phyloP scores from a whole-genome alignment of 176 grass and related monocot species.

The Oryza rufipogon region DNA sequence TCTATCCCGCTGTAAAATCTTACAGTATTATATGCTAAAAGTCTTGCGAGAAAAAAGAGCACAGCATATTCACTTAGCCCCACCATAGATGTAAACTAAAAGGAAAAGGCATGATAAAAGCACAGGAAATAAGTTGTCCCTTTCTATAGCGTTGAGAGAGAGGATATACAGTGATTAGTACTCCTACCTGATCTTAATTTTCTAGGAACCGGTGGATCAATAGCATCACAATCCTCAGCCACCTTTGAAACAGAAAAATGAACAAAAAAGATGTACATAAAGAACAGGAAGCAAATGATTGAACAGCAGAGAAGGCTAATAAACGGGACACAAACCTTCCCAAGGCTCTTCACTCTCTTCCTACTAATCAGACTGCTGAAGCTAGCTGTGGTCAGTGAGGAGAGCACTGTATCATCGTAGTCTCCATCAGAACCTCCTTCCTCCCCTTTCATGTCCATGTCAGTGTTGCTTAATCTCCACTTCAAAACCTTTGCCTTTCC shows the following conservation, averaged over 20 bases:
- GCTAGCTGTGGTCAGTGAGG: constrained; percentile 29
- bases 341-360: constrained; percentile 46
- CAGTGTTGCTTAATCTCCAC: constrained; percentile 52
- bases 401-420: constrained; percentile 33
- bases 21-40: not conserved
- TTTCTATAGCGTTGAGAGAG: not conserved
- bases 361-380: constrained; percentile 37
- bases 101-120: constrained; percentile 1
- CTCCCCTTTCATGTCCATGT: constrained; percentile 16
- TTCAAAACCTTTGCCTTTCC: constrained; percentile 48
- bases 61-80: not conserved
- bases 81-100: constrained; percentile 8
- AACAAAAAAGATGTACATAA: constrained; percentile 21
- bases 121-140: not conserved
- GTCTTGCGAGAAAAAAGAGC: not conserved
- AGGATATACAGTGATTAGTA: constrained; percentile 47
- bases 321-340: constrained; percentile 48
- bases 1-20: not conserved
- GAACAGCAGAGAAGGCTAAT: constrained; percentile 13
- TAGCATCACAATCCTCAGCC: constrained; percentile 47
- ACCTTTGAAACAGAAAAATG: constrained; percentile 45
- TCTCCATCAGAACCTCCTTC: constrained; percentile 23
- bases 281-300: constrained; percentile 15
- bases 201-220: constrained; percentile 71
- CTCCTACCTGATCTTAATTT: constrained; percentile 70